phyloP scores from a whole-genome alignment of 225 moss, liverwort and hornwort genomes.

The Physcomitrellopsis africana region DNA sequence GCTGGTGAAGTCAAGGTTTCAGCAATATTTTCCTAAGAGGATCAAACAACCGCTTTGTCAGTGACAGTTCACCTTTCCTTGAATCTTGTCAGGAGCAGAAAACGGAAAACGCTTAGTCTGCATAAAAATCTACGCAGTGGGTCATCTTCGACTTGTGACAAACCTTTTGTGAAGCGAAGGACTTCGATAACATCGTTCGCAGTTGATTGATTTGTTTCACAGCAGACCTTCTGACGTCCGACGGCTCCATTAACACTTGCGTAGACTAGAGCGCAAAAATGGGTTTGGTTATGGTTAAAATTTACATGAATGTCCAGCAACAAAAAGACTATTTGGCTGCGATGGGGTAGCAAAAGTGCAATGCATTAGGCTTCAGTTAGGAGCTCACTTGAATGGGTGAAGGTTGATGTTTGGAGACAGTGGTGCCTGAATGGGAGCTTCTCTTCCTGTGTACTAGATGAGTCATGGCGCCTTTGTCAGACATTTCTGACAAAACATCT shows the following conservation, averaged over 20 bases:
- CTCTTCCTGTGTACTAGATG: slow-evolving; percentile 40
- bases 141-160: background rate
- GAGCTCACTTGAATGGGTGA: slow-evolving; percentile 27
- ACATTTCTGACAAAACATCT: slow-evolving; percentile 56
- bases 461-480: slow-evolving; percentile 43
- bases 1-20: slow-evolving; percentile 5
- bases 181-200: slow-evolving; percentile 41
- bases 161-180: slow-evolving; percentile 39
- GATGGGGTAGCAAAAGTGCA: too few species aligned
- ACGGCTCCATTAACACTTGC: slow-evolving; percentile 27
- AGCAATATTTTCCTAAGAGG: slow-evolving; percentile 23
- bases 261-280: background rate
- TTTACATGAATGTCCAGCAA: slow-evolving; percentile 3
- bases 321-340: background rate
- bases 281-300: background rate
- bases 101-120: background rate
- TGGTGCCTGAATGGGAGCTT: slow-evolving; percentile 7
- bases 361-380: too few species aligned
- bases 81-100: background rate
- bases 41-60: background rate
- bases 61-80: background rate
- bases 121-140: background rate
- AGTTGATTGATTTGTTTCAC: slow-evolving; percentile 44
- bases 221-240: slow-evolving; percentile 40
- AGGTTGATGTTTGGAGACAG: slow-evolving; percentile 16